Conservation (phyloP, 306 rosid genomes). For the Cucurbita ficifolia region DNA sequence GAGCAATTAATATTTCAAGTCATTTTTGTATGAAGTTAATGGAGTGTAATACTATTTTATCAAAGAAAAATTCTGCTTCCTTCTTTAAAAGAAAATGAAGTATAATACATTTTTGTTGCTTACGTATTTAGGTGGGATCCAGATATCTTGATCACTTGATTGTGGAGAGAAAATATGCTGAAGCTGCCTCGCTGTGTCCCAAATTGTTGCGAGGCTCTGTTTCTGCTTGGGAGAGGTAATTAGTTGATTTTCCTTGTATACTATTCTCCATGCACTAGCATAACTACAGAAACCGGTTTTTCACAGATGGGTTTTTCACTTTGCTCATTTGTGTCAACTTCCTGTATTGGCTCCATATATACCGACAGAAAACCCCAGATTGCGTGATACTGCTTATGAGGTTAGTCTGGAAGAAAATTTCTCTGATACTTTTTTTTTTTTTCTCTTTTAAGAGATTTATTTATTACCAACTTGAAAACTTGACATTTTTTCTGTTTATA, state of each 20-base stretch:
- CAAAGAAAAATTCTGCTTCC: background rate
- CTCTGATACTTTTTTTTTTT: background rate
- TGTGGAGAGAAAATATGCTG: constrained; percentile 89
- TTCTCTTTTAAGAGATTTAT: background rate
- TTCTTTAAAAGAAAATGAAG: background rate
- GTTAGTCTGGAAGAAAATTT: constrained; percentile 29
- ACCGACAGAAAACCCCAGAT: constrained; percentile 72
- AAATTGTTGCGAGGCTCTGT: constrained; percentile 78
- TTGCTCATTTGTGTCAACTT: constrained; percentile 96
- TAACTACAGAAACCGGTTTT: constrained; percentile 17
- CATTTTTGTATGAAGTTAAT: background rate
- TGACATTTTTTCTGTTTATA: constrained; percentile 11
- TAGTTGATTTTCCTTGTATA: background rate
- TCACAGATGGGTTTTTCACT: constrained; percentile 95
- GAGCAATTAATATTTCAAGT: background rate
- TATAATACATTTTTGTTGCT: background rate
- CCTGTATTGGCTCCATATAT: constrained; percentile 84
- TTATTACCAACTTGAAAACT: background rate
- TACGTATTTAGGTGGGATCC: constrained; percentile 69
- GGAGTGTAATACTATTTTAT: background rate
- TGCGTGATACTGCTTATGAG: constrained; percentile 94
- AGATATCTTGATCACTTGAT: constrained; percentile 93
- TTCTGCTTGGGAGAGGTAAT: constrained; percentile 96
- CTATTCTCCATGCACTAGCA: background rate
- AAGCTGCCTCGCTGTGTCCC: constrained; percentile 88